Percentiles rank a stretch among this genome's conserved stretches.
phyloP scores from a whole-genome alignment of 371 early-diverging fungal species.

The Syncephalastrum sp. region DNA sequence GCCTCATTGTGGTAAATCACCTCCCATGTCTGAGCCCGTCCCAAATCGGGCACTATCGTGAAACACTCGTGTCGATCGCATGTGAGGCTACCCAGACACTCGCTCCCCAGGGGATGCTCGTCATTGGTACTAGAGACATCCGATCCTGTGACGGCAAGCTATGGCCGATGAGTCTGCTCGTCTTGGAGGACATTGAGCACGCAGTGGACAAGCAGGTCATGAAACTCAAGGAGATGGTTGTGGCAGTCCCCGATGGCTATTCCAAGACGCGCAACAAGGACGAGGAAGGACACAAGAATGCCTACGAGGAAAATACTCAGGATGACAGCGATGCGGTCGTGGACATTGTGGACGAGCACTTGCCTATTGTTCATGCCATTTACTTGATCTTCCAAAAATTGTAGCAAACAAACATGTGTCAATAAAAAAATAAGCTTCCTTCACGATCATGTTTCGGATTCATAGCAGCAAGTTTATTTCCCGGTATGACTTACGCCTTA shows the following conservation, averaged over 20 bases:
- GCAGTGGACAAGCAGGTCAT: slow-evolving; percentile 54
- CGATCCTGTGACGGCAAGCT: slow-evolving; percentile 61
- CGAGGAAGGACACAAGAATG: slow-evolving; percentile 6
- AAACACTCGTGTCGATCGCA: slow-evolving; percentile 59
- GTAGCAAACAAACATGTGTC: slow-evolving; percentile 1
- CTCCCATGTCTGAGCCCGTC: slow-evolving; percentile 40
- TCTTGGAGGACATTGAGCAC: slow-evolving; percentile 72
- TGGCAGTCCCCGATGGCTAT: slow-evolving; percentile 82
- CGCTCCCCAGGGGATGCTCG: slow-evolving; percentile 61
- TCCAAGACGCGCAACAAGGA: slow-evolving; percentile 60
- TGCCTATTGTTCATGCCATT: slow-evolving; percentile 51
- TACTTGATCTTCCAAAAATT: slow-evolving; percentile 43
- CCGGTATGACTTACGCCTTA: too few species aligned
- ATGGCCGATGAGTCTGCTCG: slow-evolving; percentile 75
- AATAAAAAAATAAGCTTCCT: not conserved
- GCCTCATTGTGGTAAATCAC: slow-evolving; percentile 66
- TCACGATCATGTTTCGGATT: too few species aligned
- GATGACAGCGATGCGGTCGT: slow-evolving; percentile 34
- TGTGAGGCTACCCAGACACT: slow-evolving; percentile 52
- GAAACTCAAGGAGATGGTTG: slow-evolving; percentile 78
- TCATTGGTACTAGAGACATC: slow-evolving; percentile 74
- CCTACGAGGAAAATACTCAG: not conserved
- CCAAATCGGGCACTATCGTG: slow-evolving; percentile 60
- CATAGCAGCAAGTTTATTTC: too few species aligned
- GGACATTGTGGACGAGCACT: slow-evolving; percentile 30